Conservation (phyloP, 176 grass and related monocot species). For the Zoysia japonica region DNA sequence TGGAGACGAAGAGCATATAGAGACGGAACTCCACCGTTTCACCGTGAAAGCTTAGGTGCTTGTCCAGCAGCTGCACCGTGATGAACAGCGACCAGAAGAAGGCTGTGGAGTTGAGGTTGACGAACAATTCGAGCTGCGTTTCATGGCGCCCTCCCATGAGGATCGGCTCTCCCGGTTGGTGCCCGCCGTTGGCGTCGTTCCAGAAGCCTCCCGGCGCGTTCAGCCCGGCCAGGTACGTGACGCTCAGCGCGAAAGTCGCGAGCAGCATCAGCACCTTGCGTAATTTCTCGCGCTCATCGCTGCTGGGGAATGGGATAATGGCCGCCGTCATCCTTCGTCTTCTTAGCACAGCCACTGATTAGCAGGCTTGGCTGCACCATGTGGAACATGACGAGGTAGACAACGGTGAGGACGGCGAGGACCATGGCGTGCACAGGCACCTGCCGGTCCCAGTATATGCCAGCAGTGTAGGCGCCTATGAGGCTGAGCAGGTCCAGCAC, state of each 20-base stretch:
- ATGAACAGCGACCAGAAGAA: constrained; percentile 37
- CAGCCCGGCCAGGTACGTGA: constrained; percentile 46
- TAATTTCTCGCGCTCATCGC: no score
- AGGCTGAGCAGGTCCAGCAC: no score
- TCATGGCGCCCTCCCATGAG: constrained; percentile 13
- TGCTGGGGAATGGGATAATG: no score
- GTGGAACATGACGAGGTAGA: no score
- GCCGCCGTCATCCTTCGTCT: no score
- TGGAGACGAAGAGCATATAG: not conserved
- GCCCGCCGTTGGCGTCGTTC: not conserved
- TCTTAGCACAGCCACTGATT: no score
- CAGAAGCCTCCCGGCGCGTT: constrained; percentile 33
- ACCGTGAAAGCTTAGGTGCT: not conserved
- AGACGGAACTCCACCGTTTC: not conserved
- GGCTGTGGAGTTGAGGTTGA: constrained; percentile 24
- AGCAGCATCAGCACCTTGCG: constrained; percentile 41
- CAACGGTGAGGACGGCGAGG: no score
- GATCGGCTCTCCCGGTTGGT: not conserved
- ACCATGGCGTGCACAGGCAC: no score
- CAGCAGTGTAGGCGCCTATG: no score
- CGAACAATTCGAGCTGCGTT: constrained; percentile 5
- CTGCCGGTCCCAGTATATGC: no score
- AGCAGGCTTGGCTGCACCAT: no score
- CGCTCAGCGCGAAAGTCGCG: constrained; percentile 14
- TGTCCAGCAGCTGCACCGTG: constrained; percentile 25